Percentiles rank a stretch among this genome's conserved stretches.
These are phyloP conservation scores for Brassica balearica DNA, from an alignment of 441 rosid genomes.

Conservation along the genomic window DNA sequence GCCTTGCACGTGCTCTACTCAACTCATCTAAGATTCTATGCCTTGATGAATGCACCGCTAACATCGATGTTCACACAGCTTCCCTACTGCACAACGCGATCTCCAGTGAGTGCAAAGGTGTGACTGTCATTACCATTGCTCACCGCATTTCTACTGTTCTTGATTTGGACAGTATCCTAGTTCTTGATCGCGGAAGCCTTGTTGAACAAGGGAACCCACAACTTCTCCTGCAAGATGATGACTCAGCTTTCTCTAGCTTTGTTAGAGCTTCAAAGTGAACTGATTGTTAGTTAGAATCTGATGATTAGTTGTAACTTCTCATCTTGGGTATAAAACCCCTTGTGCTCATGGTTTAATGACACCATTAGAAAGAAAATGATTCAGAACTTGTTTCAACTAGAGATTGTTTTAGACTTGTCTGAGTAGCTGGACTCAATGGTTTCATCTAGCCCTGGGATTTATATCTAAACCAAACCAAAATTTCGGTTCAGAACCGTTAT, in stretches of 20 bases:
- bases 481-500: too few species aligned
- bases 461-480: too few species aligned
- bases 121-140: slow-evolving; percentile 88
- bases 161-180: slow-evolving; percentile 72
- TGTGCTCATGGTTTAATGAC: not conserved
- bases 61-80: slow-evolving; percentile 78
- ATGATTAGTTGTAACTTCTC: not conserved
- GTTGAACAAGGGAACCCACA: slow-evolving; percentile 87
- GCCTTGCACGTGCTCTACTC: slow-evolving; percentile 94
- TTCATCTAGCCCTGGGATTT: too few species aligned
- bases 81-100: slow-evolving; percentile 76
- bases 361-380: not conserved
- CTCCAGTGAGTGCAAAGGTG: slow-evolving; percentile 72
- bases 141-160: slow-evolving; percentile 90
- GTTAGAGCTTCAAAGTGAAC: slow-evolving; percentile 70
- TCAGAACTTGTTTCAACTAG: not conserved
- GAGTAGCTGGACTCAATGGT: not conserved
- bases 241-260: slow-evolving; percentile 72
- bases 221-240: slow-evolving; percentile 61
- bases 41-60: slow-evolving; percentile 96
- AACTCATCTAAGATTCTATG: slow-evolving; percentile 91
- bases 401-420: not conserved
- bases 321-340: not conserved
- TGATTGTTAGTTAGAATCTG: not conserved
- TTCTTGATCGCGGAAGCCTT: slow-evolving; percentile 79